phyloP scores from a whole-genome alignment of 441 rosid genomes.

The Corymbia citriodora region DNA sequence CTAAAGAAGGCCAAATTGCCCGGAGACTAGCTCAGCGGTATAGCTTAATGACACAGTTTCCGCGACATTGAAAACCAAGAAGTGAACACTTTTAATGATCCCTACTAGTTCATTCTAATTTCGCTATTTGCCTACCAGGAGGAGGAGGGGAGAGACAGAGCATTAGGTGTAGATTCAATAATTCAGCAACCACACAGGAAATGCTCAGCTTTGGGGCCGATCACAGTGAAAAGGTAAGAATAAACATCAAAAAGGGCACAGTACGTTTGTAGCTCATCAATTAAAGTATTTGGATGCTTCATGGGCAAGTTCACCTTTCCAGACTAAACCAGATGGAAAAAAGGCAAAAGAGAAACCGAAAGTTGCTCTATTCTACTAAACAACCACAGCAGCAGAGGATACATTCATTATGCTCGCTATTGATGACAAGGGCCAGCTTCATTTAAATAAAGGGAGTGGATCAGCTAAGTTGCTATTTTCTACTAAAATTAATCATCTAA shows the following conservation, averaged over 20 bases:
- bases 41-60: background rate
- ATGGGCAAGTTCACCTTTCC: background rate
- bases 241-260: background rate
- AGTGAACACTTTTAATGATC: background rate
- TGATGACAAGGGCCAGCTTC: background rate
- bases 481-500: background rate
- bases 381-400: background rate
- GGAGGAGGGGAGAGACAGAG: background rate
- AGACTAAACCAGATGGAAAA: background rate
- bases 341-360: background rate
- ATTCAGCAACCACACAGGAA: background rate
- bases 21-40: rapidly evolving
- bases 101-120: background rate
- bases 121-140: background rate
- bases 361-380: background rate
- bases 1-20: background rate
- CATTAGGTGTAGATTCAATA: background rate
- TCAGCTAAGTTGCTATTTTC: background rate
- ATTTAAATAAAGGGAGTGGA: background rate
- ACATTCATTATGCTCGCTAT: background rate
- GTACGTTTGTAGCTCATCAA: background rate
- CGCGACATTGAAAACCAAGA: background rate
- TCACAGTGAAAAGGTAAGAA: background rate
- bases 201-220: background rate
- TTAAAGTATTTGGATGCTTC: background rate